phyloP scores from a whole-genome alignment of 2,329 filamentous ascomycete species.

The Sodiomyces alkalinus region DNA sequence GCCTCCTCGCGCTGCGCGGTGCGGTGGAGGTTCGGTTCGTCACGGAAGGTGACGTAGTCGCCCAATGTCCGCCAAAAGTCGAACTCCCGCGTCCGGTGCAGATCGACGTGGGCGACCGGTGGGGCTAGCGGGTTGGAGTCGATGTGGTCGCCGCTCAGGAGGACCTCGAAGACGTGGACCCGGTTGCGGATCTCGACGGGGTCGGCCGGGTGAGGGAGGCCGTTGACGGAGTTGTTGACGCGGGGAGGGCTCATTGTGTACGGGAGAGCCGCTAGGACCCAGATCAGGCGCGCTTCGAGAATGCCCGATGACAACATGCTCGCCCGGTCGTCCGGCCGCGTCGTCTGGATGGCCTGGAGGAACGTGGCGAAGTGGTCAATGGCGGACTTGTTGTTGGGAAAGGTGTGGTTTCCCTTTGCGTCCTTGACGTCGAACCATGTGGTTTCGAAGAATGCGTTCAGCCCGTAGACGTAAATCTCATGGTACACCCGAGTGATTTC shows the following conservation, averaged over 20 bases:
- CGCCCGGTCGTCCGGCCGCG: constrained; percentile 31
- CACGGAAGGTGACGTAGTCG: constrained; percentile 43
- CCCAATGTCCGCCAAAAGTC: constrained; percentile 75
- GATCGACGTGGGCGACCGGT: constrained; percentile 33
- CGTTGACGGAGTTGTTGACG: constrained; percentile 16
- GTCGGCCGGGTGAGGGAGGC: constrained; percentile 39
- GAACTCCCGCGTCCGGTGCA: constrained; percentile 45
- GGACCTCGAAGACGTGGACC: constrained; percentile 58
- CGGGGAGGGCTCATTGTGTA: constrained; percentile 20
- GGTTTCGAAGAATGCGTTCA: constrained; percentile 68
- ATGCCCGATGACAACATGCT: constrained; percentile 37
- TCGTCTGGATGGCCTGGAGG: constrained; percentile 35
- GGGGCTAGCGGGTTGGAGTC: constrained; percentile 36
- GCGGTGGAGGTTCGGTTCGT: constrained; percentile 32
- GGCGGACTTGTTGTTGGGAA: constrained; percentile 38
- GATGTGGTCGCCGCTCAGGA: constrained; percentile 60
- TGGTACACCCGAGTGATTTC: constrained; percentile 59
- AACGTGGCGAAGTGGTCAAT: constrained; percentile 53
- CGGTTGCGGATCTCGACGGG: constrained; percentile 50
- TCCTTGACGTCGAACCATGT: constrained; percentile 56
- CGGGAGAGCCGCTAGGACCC: constrained; percentile 38
- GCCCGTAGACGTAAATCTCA: constrained; percentile 59
- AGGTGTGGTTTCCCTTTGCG: constrained; percentile 24
- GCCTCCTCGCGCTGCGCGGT: constrained; percentile 46
- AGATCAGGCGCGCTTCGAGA: constrained; percentile 43